These are phyloP conservation scores for Ganoderma multipileum DNA, from an alignment of 1,284 basidiomycete species.

Conservation along the genomic window DNA sequence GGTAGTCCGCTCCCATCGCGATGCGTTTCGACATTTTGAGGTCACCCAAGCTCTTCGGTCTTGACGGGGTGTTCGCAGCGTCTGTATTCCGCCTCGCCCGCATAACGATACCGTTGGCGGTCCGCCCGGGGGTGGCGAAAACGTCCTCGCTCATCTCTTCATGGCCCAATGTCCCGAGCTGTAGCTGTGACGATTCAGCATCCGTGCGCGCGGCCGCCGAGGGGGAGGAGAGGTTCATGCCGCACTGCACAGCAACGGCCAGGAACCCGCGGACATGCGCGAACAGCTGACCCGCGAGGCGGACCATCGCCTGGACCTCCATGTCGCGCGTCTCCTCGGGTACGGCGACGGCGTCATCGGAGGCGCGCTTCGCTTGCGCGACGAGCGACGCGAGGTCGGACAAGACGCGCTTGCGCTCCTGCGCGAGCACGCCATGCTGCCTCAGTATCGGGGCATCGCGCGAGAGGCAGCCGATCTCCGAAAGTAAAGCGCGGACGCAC, in stretches of 20 bases:
- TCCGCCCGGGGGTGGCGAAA: constrained; percentile 31
- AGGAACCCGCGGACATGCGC: constrained; percentile 75
- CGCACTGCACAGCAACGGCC: constrained; percentile 80
- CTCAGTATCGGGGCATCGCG: constrained; percentile 82
- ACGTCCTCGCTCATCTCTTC: constrained; percentile 31
- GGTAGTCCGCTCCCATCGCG: constrained; percentile 31
- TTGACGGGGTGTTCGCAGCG: constrained; percentile 44
- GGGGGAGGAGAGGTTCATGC: constrained; percentile 74
- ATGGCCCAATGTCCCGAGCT: constrained; percentile 33
- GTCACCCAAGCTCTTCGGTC: constrained; percentile 62
- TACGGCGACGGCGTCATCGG: constrained; percentile 51
- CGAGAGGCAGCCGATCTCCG: constrained; percentile 85
- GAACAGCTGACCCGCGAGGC: constrained; percentile 76
- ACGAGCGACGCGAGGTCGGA: constrained; percentile 87
- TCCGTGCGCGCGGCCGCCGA: constrained; percentile 41
- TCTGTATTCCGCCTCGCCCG: constrained; percentile 31
- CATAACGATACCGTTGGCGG: constrained; percentile 35
- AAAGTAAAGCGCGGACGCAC: constrained; percentile 90
- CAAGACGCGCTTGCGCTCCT: constrained; percentile 85
- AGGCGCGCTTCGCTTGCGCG: constrained; percentile 82
- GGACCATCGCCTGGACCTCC: constrained; percentile 78
- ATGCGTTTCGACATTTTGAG: constrained; percentile 47
- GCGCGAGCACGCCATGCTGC: constrained; percentile 70
- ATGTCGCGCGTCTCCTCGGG: constrained; percentile 57
- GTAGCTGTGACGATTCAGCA: constrained; percentile 41